Percentiles rank a stretch among this genome's conserved stretches.
These are phyloP conservation scores for Thermothelomyces thermophilus DNA, from an alignment of 2,329 filamentous ascomycete species.

Conservation along the genomic window DNA sequence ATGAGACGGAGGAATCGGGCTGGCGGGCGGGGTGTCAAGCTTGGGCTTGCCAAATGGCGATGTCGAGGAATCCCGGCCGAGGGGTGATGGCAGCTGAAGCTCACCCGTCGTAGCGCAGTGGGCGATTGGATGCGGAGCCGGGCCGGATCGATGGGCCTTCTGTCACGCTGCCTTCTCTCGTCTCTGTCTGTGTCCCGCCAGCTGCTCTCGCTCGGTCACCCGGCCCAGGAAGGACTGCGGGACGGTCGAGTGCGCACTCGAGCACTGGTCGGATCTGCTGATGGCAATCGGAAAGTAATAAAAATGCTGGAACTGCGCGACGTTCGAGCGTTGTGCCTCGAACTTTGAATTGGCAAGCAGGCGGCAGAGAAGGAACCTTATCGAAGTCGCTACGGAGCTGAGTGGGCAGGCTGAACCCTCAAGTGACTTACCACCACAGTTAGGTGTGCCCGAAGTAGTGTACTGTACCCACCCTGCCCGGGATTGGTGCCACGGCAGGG, in stretches of 20 bases:
- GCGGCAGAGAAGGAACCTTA: slow-evolving; percentile 14
- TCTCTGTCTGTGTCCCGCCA: slow-evolving; percentile 1
- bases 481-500: slow-evolving; percentile 14
- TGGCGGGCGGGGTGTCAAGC: slow-evolving; percentile 8
- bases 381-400: slow-evolving; percentile 14
- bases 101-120: slow-evolving; percentile 5
- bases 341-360: slow-evolving; percentile 3
- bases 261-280: neutral
- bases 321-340: neutral
- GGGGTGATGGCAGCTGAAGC: slow-evolving; percentile 13
- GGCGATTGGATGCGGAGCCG: slow-evolving; percentile 14
- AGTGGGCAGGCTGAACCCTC: slow-evolving; percentile 8
- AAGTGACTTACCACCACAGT: slow-evolving; percentile 11
- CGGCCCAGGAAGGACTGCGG: neutral
- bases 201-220: slow-evolving; percentile 4
- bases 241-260: neutral
- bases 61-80: slow-evolving; percentile 15
- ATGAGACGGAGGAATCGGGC: neutral
- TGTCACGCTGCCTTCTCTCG: neutral
- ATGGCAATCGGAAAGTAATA: neutral
- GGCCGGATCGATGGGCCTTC: slow-evolving; percentile 12
- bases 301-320: neutral
- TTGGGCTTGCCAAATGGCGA: slow-evolving; percentile 15
- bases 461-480: neutral
- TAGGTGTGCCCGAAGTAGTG: too few relatives aligned